phyloP scores from a whole-genome alignment of 225 moss, liverwort and hornwort species.

The Climacium dendroides region DNA sequence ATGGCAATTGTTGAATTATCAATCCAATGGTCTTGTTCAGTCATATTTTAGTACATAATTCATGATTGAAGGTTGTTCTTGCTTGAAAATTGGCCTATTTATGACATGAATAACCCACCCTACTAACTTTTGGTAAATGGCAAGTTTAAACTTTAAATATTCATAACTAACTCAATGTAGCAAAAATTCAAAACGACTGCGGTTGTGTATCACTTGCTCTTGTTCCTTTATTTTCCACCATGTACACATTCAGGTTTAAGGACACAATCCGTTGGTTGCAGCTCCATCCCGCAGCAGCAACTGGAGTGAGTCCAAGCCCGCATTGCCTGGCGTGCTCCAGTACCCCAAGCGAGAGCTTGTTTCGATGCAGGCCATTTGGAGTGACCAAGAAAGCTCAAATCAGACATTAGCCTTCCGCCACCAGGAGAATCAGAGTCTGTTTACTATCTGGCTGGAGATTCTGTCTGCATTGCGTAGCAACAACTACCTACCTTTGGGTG shows the following conservation, averaged over 20 bases:
- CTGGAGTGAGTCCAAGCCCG: background rate
- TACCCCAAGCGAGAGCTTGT: constrained; percentile 27
- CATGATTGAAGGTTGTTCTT: background rate
- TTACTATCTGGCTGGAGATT: constrained; percentile 36
- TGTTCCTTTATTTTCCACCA: background rate
- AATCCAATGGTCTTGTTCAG: background rate
- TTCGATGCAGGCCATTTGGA: background rate
- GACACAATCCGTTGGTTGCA: background rate
- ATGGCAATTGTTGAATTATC: background rate
- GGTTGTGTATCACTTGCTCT: background rate
- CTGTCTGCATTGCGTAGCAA: constrained; percentile 44
- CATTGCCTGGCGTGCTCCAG: constrained; percentile 41
- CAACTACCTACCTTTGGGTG: constrained; percentile 41
- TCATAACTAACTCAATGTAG: background rate
- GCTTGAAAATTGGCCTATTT: background rate
- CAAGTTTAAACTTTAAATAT: background rate
- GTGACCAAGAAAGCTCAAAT: background rate
- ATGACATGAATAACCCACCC: background rate
- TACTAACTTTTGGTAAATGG: background rate
- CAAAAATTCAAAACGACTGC: background rate
- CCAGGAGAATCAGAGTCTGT: background rate
- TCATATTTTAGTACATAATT: background rate
- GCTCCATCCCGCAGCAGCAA: background rate
- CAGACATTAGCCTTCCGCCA: background rate
- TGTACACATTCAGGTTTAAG: background rate